Percentiles rank a stretch among this genome's conserved stretches.
phyloP scores from a whole-genome alignment of 306 rosid genomes.

The Cicer judaicum region DNA sequence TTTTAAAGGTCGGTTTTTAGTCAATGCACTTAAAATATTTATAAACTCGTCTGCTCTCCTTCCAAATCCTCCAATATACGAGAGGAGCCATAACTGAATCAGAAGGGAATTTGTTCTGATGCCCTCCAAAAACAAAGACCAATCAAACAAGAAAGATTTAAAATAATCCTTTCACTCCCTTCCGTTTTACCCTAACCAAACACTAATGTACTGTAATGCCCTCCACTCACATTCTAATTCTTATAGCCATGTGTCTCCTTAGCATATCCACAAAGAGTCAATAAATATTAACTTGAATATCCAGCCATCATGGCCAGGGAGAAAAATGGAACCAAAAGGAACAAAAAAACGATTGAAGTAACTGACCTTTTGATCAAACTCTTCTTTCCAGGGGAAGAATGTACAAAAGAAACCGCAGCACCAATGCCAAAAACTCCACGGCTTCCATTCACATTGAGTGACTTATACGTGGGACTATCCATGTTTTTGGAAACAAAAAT shows the following conservation, averaged over 20 bases:
- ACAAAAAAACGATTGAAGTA: neutral
- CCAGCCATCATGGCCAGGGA: constrained; percentile 1
- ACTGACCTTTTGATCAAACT: constrained; percentile 60
- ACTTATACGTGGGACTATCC: constrained; percentile 56
- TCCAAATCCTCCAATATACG: neutral
- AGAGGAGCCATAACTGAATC: neutral
- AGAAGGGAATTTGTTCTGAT: neutral
- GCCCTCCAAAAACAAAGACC: neutral
- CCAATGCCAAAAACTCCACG: constrained; percentile 86
- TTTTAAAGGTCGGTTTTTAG: constrained; percentile 25
- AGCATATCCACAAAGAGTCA: constrained; percentile 24
- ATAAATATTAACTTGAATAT: constrained; percentile 8
- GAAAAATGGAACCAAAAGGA: constrained; percentile 5
- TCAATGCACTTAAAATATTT: neutral
- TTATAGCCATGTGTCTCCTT: neutral
- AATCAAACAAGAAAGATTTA: neutral
- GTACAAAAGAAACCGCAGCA: constrained; percentile 65
- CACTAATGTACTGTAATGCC: neutral
- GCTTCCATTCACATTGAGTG: constrained; percentile 65
- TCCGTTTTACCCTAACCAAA: neutral
- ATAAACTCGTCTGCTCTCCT: neutral
- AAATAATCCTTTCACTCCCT: neutral
- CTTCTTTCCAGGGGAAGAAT: constrained; percentile 47
- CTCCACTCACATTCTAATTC: constrained; percentile 26
- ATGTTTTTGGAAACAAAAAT: constrained; percentile 69